Evolutionary conservation across 768 basidiomycete genomes (phyloP).

Genomic region (Tulasnella sp.): DNA sequence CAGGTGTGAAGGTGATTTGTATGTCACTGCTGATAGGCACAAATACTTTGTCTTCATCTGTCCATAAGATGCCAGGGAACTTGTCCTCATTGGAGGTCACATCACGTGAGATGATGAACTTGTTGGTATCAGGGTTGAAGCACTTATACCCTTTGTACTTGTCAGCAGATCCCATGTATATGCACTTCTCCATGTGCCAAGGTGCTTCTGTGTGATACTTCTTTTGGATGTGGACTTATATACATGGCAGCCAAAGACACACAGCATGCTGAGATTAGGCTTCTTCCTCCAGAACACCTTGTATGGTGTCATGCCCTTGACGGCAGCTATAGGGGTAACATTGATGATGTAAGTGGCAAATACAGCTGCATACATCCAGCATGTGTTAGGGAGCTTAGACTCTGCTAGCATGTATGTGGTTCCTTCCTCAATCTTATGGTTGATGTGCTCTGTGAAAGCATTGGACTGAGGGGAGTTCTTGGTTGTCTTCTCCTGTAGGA

Average conservation of each 20-base stretch:
- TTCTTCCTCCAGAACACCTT: slow-evolving; percentile 2
- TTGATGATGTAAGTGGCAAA: not conserved
- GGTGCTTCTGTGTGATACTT: not conserved
- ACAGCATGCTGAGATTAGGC: slow-evolving; percentile 2
- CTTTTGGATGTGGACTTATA: slow-evolving; percentile 9
- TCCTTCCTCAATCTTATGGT: slow-evolving; percentile 8
- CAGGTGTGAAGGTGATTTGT: not conserved
- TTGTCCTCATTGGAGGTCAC: slow-evolving; percentile 17
- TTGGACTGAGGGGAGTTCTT: too few species aligned
- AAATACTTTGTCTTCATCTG: not conserved
- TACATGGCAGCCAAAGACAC: slow-evolving; percentile 2
- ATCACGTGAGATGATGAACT: slow-evolving; percentile 6
- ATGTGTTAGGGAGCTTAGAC: slow-evolving; percentile 7
- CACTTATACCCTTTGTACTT: slow-evolving; percentile 29
- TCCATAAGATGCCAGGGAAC: slow-evolving; percentile 4
- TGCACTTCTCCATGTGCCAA: not conserved
- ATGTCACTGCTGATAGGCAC: slow-evolving; percentile 2
- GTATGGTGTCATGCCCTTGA: not conserved
- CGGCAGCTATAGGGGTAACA: not conserved
- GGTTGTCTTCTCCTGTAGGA: too few species aligned
- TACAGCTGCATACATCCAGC: slow-evolving; percentile 11
- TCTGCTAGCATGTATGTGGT: slow-evolving; percentile 2
- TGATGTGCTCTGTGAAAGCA: too few species aligned
- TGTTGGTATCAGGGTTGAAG: slow-evolving; percentile 21
- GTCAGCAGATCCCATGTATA: slow-evolving; percentile 19